These are phyloP conservation scores for Penicillium sclerotigenum DNA, from an alignment of 2,329 filamentous ascomycete genomes.

Conservation along the genomic window DNA sequence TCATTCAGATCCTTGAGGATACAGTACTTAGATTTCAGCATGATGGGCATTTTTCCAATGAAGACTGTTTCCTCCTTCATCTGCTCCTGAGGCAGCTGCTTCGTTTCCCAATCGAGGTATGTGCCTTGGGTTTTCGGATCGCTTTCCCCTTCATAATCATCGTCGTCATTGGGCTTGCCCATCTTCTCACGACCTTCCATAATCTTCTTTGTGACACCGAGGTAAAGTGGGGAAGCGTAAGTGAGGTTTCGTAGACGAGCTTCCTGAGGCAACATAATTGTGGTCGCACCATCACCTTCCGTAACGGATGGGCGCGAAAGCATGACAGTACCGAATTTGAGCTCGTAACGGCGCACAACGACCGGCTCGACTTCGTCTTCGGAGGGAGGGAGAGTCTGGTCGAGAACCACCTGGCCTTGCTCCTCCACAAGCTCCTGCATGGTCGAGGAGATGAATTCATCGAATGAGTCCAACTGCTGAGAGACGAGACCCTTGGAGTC, in stretches of 20 bases:
- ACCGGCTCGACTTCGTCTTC: conserved; percentile 71
- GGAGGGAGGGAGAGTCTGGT: conserved; percentile 79
- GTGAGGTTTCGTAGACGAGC: conserved; percentile 93
- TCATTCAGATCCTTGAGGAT: conserved; percentile 80
- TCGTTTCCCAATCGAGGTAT: conserved; percentile 49
- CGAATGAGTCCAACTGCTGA: conserved; percentile 96
- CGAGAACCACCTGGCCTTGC: conserved; percentile 85
- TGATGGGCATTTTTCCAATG: conserved; percentile 93
- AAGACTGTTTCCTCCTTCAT: conserved; percentile 72
- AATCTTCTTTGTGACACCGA: conserved; percentile 81
- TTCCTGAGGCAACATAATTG: conserved; percentile 86
- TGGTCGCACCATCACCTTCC: conserved; percentile 85
- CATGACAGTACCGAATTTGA: conserved; percentile 87
- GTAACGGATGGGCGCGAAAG: conserved; percentile 87
- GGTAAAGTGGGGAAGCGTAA: conserved; percentile 87
- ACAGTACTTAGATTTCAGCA: conserved; percentile 97
- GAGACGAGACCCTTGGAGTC: conserved; percentile 93
- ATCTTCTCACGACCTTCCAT: conserved; percentile 75
- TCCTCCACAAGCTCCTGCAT: conserved; percentile 94
- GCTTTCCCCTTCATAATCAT: conserved; percentile 52
- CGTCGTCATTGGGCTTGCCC: conserved; percentile 61
- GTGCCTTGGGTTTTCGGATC: conserved; percentile 46
- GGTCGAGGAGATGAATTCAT: conserved; percentile 91
- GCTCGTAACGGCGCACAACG: conserved; percentile 85
- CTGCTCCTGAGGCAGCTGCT: conserved; percentile 46